Evolutionary conservation across 2,329 filamentous ascomycete genomes (phyloP), one percentile per base, ranked within the genome.

Genomic region (Hypocrella siamensis): DNA sequence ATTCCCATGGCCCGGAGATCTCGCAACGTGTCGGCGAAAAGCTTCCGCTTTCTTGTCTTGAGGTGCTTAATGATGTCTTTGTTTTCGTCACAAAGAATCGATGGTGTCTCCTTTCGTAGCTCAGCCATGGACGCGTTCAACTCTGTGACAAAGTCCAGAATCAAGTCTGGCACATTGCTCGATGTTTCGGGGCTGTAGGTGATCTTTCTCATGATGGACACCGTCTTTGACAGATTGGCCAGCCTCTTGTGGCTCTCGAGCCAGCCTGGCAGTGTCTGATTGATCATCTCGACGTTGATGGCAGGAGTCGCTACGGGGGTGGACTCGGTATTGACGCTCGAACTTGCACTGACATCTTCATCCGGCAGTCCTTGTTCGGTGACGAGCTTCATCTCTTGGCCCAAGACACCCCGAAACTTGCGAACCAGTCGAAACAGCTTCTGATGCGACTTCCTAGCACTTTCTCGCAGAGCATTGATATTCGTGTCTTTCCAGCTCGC

Each of bases 401-500:
- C 75, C 14, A 98, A 65, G 9, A 92, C 56, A 14, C 67, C 67
- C 26, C 90, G 75, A 56, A 93, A 98, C 56, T 94, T 96, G 34
- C 83, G 71, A 28, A 98, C 80, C 22, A 93, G 64, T 43, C 82
- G 82, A 59, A 93, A 93, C 2, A 98, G 68, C 53, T 93, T 94
- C 45, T 79, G 74, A 48, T 98, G 90, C 15, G 86, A 94, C 37
- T 78, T 79, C 44, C 79, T 78, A 1, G 90, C 85, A 52, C 88
- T 96, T 47, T 94, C 85, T 41, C 78, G 73, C 12, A 98, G 61
- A 1, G 84, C 82, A 30, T 79, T 78, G 38, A 98, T 92, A 46
- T 96, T 98, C 16, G 83, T 93, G 44, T 98, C 90, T 52, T 93
- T 94, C 92, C 92, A 98, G 53, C 85, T 94, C 6, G 86, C 85